Evolutionary conservation across 2,329 filamentous ascomycete species (phyloP).

Genomic region (Scopulariopsis brevicaulis): DNA sequence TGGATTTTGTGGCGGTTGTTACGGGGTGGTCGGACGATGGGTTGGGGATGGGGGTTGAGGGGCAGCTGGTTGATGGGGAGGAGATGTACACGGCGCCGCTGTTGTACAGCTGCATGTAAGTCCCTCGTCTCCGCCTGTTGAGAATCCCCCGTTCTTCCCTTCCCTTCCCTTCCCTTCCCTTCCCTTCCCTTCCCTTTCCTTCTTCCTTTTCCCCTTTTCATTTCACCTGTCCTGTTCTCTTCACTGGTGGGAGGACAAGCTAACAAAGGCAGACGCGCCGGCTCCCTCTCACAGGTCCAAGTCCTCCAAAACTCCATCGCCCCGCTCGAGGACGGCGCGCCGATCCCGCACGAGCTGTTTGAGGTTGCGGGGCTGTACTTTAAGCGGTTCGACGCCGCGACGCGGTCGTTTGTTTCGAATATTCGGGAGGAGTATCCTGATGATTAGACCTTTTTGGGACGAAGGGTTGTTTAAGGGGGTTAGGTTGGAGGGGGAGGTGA

Average conservation of each 20-base stretch:
- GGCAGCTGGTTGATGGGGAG: not conserved
- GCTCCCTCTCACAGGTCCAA: constrained; percentile 12
- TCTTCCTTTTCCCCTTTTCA: not conserved
- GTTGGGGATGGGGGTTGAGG: constrained; percentile 57
- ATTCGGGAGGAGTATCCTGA: constrained; percentile 71
- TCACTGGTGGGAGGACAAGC: constrained; percentile 27
- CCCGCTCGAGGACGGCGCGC: constrained; percentile 27
- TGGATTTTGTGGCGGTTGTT: constrained; percentile 69
- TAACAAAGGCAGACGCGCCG: constrained; percentile 2
- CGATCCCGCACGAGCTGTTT: constrained; percentile 47
- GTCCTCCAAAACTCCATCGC: constrained; percentile 64
- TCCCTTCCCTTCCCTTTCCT: not conserved
- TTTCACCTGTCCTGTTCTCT: not conserved
- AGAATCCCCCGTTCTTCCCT: no score
- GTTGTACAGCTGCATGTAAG: constrained; percentile 84
- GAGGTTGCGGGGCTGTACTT: constrained; percentile 74
- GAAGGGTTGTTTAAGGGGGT: not conserved
- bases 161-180: not conserved
- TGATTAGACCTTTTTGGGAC: constrained; percentile 38
- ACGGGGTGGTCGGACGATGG: constrained; percentile 73
- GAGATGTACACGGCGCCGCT: constrained; percentile 40
- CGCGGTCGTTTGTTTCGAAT: constrained; percentile 72
- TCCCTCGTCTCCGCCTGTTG: constrained; percentile 12
- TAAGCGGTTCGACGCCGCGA: constrained; percentile 64
- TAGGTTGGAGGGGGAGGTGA: not conserved